These are phyloP conservation scores for Rhododendron ferrugineum DNA, from an alignment of 148 eudicot species.

Conservation along the genomic window DNA sequence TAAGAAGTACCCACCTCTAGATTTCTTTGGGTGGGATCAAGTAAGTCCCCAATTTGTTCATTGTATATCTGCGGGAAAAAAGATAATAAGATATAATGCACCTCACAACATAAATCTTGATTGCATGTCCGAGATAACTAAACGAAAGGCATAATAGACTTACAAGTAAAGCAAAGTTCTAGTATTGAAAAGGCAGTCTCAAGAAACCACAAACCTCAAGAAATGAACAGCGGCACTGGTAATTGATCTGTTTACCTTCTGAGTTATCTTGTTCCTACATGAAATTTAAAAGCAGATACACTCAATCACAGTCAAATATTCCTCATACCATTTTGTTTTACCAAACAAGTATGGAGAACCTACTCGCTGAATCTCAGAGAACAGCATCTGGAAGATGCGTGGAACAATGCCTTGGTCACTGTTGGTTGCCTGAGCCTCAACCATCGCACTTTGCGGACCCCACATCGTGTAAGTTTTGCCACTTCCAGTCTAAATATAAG, in stretches of 20 bases:
- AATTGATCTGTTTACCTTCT: constrained; percentile 62
- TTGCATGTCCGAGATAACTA: constrained; percentile 44
- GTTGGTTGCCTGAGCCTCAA: constrained; percentile 52
- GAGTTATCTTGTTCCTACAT: constrained; percentile 54
- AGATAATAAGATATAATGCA: not conserved
- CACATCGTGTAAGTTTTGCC: constrained; percentile 97
- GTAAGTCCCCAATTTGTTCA: constrained; percentile 87
- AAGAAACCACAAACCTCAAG: constrained; percentile 61
- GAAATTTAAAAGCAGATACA: constrained; percentile 8
- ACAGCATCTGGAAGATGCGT: constrained; percentile 72
- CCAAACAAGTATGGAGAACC: constrained; percentile 13
- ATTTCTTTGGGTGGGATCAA: constrained; percentile 76
- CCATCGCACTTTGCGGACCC: constrained; percentile 96
- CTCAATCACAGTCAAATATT: not conserved
- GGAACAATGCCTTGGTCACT: constrained; percentile 80
- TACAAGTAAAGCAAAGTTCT: no score
- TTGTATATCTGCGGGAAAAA: constrained; percentile 51
- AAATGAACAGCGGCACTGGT: constrained; percentile 92
- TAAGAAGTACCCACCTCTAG: constrained; percentile 47
- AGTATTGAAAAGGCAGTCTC: not conserved
- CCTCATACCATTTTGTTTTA: not conserved
- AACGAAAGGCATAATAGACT: not conserved
- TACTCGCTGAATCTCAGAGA: constrained; percentile 80
- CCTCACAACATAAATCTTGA: constrained; percentile 41
- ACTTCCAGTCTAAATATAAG: constrained; percentile 67